These are phyloP conservation scores for Liquidambar formosana DNA, from an alignment of 164 flowering plant species.

Conservation along the genomic window DNA sequence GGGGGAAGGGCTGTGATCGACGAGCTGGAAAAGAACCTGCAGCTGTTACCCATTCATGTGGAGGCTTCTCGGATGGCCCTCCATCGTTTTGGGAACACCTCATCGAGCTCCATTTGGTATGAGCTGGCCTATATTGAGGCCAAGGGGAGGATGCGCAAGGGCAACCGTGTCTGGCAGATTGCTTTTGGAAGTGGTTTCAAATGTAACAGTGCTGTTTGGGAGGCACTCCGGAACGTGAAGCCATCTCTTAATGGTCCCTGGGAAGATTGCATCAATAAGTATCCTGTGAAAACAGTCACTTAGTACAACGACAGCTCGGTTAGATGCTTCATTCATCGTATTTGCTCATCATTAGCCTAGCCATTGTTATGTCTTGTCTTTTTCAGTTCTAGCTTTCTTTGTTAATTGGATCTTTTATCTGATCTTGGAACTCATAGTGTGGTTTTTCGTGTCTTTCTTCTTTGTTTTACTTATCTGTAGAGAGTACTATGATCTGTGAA, in stretches of 20 bases:
- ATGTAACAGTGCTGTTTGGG: conserved; percentile 51
- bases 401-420: neutral
- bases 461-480: neutral
- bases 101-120: conserved; percentile 50
- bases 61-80: conserved; percentile 52
- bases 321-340: neutral
- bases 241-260: conserved; percentile 32
- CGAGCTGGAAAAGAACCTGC: conserved; percentile 46
- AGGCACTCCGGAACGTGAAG: conserved; percentile 31
- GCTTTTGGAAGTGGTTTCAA: conserved; percentile 16
- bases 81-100: conserved; percentile 46
- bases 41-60: conserved; percentile 29
- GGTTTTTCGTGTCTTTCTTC: neutral
- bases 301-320: neutral
- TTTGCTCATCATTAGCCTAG: no score
- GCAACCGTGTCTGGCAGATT: conserved; percentile 46
- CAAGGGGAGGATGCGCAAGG: conserved; percentile 42
- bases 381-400: neutral
- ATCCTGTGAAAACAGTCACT: conserved; percentile 30
- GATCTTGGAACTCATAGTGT: neutral
- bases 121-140: conserved; percentile 46
- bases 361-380: neutral
- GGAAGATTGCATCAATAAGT: conserved; percentile 41
- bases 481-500: neutral
- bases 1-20: conserved; percentile 48